These are phyloP conservation scores for Sporothrix protearum DNA, from an alignment of 2,329 filamentous ascomycete genomes.

Conservation along the genomic window DNA sequence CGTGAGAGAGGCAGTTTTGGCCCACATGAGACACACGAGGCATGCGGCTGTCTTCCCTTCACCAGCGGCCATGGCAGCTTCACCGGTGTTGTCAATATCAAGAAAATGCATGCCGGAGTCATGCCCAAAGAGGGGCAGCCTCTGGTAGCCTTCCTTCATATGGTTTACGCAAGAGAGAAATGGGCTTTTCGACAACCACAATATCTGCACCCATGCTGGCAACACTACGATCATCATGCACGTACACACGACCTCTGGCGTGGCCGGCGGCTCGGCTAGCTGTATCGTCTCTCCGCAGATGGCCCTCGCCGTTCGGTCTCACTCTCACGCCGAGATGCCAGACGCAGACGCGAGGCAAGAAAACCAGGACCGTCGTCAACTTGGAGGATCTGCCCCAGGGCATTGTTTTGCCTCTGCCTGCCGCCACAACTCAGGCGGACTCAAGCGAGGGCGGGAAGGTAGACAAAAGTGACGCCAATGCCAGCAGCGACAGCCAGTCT, in stretches of 20 bases:
- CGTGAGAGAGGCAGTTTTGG: not conserved
- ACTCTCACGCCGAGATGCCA: constrained; percentile 26
- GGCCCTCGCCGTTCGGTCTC: not conserved
- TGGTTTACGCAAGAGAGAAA: not conserved
- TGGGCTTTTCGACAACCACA: not conserved
- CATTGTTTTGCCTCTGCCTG: constrained; percentile 39
- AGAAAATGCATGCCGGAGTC: not conserved
- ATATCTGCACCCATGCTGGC: not conserved
- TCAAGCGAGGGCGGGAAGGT: not conserved
- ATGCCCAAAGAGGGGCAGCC: not conserved
- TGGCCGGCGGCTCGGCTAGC: not conserved
- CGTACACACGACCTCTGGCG: not conserved
- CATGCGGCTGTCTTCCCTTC: not conserved
- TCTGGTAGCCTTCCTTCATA: not conserved
- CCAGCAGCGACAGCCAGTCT: not conserved
- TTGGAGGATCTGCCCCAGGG: constrained; percentile 59
- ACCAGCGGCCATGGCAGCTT: constrained; percentile 18
- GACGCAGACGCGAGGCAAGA: constrained; percentile 47
- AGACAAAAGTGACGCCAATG: not conserved
- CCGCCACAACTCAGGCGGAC: no score
- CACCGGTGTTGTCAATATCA: not conserved
- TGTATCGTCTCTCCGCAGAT: not conserved
- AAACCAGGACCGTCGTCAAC: constrained; percentile 52
- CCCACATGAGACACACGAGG: constrained; percentile 9
- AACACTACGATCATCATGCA: not conserved